phyloP scores from a whole-genome alignment of 2,329 filamentous ascomycete species.

The Capronia coronata region DNA sequence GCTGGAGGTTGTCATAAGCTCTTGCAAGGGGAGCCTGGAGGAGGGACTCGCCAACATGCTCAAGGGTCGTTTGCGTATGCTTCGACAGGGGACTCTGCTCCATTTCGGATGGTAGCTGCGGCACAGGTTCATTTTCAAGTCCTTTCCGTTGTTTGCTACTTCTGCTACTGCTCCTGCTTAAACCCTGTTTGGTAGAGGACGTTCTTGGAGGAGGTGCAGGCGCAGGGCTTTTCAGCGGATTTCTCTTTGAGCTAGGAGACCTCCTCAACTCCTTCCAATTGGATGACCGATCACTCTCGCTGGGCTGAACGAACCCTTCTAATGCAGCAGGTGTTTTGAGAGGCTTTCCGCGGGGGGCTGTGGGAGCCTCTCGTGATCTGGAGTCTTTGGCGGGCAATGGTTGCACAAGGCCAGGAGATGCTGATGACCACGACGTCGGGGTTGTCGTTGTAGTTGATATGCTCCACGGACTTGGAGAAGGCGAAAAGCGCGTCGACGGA shows the following conservation, averaged over 20 bases:
- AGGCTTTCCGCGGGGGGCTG: slow-evolving; percentile 9
- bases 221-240: slow-evolving; percentile 23
- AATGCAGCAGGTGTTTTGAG: slow-evolving; percentile 21
- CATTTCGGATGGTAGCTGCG: slow-evolving; percentile 3
- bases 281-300: neutral
- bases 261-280: slow-evolving; percentile 28
- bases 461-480: slow-evolving; percentile 27
- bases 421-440: slow-evolving; percentile 45
- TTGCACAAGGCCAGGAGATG: slow-evolving; percentile 42
- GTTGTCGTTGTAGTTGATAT: slow-evolving; percentile 36
- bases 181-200: slow-evolving; percentile 23
- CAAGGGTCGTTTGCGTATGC: slow-evolving; percentile 27
- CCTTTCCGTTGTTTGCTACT: slow-evolving; percentile 10
- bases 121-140: slow-evolving; percentile 5
- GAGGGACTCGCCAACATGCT: slow-evolving; percentile 24
- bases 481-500: slow-evolving; percentile 27
- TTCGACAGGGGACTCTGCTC: slow-evolving; percentile 15
- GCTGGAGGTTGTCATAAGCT: slow-evolving; percentile 29
- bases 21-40: slow-evolving; percentile 22
- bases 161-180: slow-evolving; percentile 23
- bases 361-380: slow-evolving; percentile 19
- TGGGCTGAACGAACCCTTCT: slow-evolving; percentile 4
- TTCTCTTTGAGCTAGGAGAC: slow-evolving; percentile 32
- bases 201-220: slow-evolving; percentile 29
- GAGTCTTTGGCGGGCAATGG: slow-evolving; percentile 27